Evolutionary conservation across 2,329 filamentous ascomycete species (phyloP).

Genomic region (Hortaea sp.): DNA sequence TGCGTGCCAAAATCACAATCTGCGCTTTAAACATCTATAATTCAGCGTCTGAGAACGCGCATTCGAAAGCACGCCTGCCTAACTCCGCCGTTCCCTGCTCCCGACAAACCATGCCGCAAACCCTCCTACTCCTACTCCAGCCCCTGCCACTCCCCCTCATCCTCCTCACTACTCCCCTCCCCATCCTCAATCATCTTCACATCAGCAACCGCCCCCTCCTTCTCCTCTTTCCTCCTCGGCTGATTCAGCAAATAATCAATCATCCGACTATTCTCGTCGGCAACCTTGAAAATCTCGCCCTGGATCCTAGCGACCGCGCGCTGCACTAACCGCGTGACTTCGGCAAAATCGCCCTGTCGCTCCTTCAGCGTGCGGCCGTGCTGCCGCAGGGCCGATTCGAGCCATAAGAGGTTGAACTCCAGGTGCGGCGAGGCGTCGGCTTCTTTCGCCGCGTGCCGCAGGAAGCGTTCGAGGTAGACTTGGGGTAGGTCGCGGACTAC

Average conservation of each 20-base stretch:
- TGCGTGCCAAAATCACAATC: no score
- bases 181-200: neutral
- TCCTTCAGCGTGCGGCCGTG: slow-evolving; percentile 82
- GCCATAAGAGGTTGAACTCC: slow-evolving; percentile 90
- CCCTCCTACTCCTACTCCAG: no score
- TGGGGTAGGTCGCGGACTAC: slow-evolving; percentile 70
- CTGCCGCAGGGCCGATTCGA: slow-evolving; percentile 67
- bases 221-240: neutral
- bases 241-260: slow-evolving; percentile 64
- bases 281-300: slow-evolving; percentile 69
- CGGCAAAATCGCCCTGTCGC: slow-evolving; percentile 66
- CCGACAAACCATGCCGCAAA: no score
- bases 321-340: slow-evolving; percentile 74
- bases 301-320: slow-evolving; percentile 71
- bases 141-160: neutral
- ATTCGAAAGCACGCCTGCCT: no score
- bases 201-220: neutral
- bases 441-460: slow-evolving; percentile 80
- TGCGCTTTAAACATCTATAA: no score
- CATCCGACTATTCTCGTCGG: slow-evolving; percentile 81
- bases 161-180: neutral
- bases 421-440: slow-evolving; percentile 86
- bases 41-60: no score
- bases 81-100: no score
- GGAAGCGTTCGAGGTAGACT: slow-evolving; percentile 74